Evolutionary conservation across 441 rosid species (phyloP).

Genomic region (Jatropha podagrica): DNA sequence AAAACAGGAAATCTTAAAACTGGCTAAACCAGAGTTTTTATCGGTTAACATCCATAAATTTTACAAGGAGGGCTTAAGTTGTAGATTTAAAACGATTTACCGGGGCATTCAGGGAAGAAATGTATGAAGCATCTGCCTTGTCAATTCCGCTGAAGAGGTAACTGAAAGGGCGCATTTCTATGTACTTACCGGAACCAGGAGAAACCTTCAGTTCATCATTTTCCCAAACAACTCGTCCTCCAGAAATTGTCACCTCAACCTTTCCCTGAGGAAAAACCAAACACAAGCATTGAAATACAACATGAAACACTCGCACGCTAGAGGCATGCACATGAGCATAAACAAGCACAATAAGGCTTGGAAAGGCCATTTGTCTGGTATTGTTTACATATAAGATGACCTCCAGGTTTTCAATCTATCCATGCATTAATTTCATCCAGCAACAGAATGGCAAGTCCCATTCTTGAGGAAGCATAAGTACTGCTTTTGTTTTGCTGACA

Average conservation of each 20-base stretch:
- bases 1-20: neutral
- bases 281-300: constrained; percentile 2
- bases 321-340: neutral
- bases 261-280: constrained; percentile 58
- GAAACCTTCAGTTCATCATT: constrained; percentile 61
- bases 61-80: constrained; percentile 18
- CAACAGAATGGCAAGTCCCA: too few relatives aligned
- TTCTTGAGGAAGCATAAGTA: too few relatives aligned
- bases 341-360: neutral
- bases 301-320: neutral
- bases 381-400: too few relatives aligned
- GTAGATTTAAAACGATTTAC: constrained; percentile 53
- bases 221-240: constrained; percentile 83
- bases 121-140: constrained; percentile 66
- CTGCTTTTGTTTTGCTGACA: too few relatives aligned
- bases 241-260: constrained; percentile 85
- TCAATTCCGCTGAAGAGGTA: constrained; percentile 78
- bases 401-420: too few relatives aligned
- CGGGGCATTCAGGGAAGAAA: constrained; percentile 74
- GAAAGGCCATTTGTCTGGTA: too few relatives aligned
- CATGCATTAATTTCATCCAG: too few relatives aligned
- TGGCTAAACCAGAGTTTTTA: neutral
- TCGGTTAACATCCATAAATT: neutral
- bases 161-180: constrained; percentile 69
- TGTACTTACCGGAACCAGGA: constrained; percentile 69